phyloP scores from a whole-genome alignment of 768 basidiomycete species.

The Clitopilus passeckerianus region DNA sequence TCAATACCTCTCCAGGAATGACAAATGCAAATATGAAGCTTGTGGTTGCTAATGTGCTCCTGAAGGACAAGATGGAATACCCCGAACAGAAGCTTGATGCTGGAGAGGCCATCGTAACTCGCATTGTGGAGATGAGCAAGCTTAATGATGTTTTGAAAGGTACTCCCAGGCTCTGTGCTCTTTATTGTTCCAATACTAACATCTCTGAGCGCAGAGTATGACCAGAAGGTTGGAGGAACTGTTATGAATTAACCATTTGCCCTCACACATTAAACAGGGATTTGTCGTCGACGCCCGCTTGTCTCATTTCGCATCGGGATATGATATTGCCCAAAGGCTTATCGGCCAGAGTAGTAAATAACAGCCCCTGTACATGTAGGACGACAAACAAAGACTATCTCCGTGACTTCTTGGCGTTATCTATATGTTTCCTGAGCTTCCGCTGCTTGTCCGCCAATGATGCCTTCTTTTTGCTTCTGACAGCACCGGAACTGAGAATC shows the following conservation, averaged over 20 bases:
- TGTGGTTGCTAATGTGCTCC: constrained; percentile 61
- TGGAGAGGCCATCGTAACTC: constrained; percentile 81
- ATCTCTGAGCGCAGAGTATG: constrained; percentile 39
- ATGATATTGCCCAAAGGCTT: constrained; percentile 44
- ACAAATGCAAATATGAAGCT: constrained; percentile 92
- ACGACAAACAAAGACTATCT: constrained; percentile 1
- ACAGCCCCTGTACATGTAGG: neutral
- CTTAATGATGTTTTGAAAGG: constrained; percentile 64
- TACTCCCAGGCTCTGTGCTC: constrained; percentile 20
- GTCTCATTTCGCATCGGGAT: constrained; percentile 71
- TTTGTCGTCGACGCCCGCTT: constrained; percentile 74
- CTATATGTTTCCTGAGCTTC: constrained; percentile 71
- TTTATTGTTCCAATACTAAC: neutral
- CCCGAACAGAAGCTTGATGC: constrained; percentile 75
- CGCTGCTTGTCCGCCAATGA: constrained; percentile 79
- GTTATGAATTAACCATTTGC: neutral
- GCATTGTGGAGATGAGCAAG: constrained; percentile 63
- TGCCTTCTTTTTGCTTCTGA: constrained; percentile 80
- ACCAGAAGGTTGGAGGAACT: constrained; percentile 39
- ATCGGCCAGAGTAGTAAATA: constrained; percentile 1
- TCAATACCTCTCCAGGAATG: constrained; percentile 59
- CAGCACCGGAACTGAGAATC: constrained; percentile 72
- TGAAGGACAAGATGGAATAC: constrained; percentile 62
- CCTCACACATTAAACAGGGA: constrained; percentile 29
- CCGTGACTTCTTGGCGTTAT: constrained; percentile 54